Evolutionary conservation across 805 yeast species (phyloP), one percentile per base, ranked within the genome.

Genomic region (Ogataea wickerhamii): DNA sequence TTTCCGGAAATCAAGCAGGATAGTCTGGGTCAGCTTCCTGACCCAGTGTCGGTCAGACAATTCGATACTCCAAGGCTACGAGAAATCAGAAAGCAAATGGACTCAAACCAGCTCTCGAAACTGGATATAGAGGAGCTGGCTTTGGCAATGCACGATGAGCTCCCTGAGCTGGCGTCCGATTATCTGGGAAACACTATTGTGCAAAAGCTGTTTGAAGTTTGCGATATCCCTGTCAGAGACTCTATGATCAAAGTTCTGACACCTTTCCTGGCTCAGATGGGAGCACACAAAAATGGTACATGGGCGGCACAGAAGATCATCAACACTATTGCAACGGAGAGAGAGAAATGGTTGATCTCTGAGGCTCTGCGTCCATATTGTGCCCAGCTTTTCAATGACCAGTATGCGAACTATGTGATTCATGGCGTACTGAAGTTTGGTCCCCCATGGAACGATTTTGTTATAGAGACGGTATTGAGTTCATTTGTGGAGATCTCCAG

Each of bases 231-330:
- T 3, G 71, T 88, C 40, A 86, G 87, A 55, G 82, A 85, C 49
- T 74, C 82, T 58, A 83, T 93, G 87, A 71, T 93, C 39, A 77
- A 82, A 52, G 76, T 76, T 47, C 76, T 94, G 28, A 68, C 82
- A 4, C 94, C 89, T 19, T 86, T 73, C 54, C 68, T 93, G 46
- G 86, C 96, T 1, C 94, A 87, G 51, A 82, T 91, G 71, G 93
- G 97, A 51, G 82, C 87, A 39, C 98, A 93, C 66, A 93, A 93
- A 56, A 93, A 93, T 60, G 98, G 98, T 45, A 93, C 98, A 4
- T 93, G 98, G 98, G 98, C 97, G 2, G 95, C 96, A 18, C 98
- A 93, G 62, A 93, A 91, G 62, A 82, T 93, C 61, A 88, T 93
- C 50, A 83, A 80, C 48, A 80, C 80, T 31, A 82, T 87, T 4